Percentiles rank a stretch among this genome's conserved stretches.
Evolutionary conservation across 1,139 yeast species (phyloP).

Genomic region (Geotrichum reessii): DNA sequence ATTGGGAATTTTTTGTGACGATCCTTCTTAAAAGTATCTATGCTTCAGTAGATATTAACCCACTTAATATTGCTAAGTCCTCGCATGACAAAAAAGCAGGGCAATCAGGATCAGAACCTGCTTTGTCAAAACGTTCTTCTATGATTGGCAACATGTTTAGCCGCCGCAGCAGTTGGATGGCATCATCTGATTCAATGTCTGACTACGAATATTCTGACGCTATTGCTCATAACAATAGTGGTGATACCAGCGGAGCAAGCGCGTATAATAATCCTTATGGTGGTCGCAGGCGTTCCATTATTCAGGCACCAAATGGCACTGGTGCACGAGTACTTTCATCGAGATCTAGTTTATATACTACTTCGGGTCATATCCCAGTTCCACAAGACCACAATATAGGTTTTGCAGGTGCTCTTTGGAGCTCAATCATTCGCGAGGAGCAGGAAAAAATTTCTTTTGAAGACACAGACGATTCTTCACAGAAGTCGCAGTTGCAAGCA

Average conservation of each 20-base stretch:
- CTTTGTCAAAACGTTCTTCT: background rate
- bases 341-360: conserved; percentile 20
- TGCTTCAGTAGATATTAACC: conserved; percentile 29
- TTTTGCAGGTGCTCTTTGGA: conserved; percentile 33
- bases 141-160: background rate
- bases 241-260: background rate
- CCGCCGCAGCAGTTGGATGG: conserved; percentile 27
- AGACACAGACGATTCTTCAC: background rate
- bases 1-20: conserved; percentile 29
- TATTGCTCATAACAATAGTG: conserved; percentile 18
- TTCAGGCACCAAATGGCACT: background rate
- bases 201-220: conserved; percentile 27
- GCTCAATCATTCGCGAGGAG: conserved; percentile 31
- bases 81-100: background rate
- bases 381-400: conserved; percentile 27
- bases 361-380: conserved; percentile 17
- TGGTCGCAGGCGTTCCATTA: conserved; percentile 5
- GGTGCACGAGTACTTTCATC: conserved; percentile 7
- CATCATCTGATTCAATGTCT: conserved; percentile 22
- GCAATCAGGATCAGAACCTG: background rate
- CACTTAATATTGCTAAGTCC: conserved; percentile 26
- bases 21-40: conserved; percentile 29
- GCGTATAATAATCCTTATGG: background rate
- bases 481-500: background rate
- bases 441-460: conserved; percentile 11